These are phyloP conservation scores for Zygosaccharomyces sapae DNA, from an alignment of 1,139 yeast species.

Conservation along the genomic window DNA sequence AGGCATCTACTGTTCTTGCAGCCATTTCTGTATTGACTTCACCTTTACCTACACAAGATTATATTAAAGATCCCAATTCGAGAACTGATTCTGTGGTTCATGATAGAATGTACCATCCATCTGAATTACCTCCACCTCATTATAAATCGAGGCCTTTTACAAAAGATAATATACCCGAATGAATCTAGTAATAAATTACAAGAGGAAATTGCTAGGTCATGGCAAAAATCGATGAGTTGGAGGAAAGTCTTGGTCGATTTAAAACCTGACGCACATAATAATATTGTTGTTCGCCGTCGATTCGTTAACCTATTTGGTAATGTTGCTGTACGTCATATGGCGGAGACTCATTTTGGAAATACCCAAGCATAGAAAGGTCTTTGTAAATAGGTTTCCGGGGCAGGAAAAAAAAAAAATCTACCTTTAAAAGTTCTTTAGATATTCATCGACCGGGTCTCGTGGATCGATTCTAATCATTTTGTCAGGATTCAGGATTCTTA, in stretches of 20 bases:
- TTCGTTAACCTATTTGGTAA: conserved; percentile 96
- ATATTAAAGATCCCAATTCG: conserved; percentile 53
- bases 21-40: conserved; percentile 65
- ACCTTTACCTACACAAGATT: conserved; percentile 73
- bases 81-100: conserved; percentile 67
- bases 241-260: conserved; percentile 81
- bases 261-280: conserved; percentile 94
- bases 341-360: conserved; percentile 56
- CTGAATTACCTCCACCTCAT: conserved; percentile 57
- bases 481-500: conserved; percentile 55
- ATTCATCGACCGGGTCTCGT: conserved; percentile 35
- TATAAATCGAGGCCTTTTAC: conserved; percentile 28
- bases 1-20: conserved; percentile 52
- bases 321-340: conserved; percentile 84
- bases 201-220: conserved; percentile 81
- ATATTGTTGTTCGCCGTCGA: conserved; percentile 80
- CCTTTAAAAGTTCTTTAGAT: not conserved
- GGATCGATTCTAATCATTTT: conserved; percentile 57
- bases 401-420: too few species aligned
- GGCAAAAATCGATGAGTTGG: conserved; percentile 87
- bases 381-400: too few species aligned
- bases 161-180: conserved; percentile 31
- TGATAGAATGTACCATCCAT: conserved; percentile 67
- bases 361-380: not conserved
- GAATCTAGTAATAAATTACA: conserved; percentile 48